These are phyloP conservation scores for Nigrospora oryzae DNA, from an alignment of 2,329 filamentous ascomycete species.

Conservation along the genomic window DNA sequence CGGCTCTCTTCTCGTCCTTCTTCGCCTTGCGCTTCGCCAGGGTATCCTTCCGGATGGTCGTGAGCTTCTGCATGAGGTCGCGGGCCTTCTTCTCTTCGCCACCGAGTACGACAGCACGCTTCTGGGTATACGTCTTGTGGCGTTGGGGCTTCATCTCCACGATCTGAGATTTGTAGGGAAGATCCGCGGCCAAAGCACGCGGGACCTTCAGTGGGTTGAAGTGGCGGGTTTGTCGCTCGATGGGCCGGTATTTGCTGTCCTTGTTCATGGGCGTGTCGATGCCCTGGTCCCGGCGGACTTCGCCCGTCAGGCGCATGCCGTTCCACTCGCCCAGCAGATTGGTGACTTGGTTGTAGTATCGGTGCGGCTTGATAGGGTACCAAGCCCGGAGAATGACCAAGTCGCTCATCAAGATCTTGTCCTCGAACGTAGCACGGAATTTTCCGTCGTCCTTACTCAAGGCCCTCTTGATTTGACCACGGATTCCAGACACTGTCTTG, in stretches of 20 bases:
- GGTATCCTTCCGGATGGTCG: constrained; percentile 85
- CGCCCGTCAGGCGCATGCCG: constrained; percentile 87
- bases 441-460: constrained; percentile 88
- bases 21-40: constrained; percentile 72
- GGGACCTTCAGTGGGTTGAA: constrained; percentile 78
- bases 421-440: constrained; percentile 95
- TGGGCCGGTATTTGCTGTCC: constrained; percentile 74
- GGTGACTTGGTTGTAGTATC: constrained; percentile 94
- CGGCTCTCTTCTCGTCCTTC: constrained; percentile 78
- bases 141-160: constrained; percentile 71
- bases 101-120: constrained; percentile 79
- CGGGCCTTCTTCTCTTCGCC: constrained; percentile 86
- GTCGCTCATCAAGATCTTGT: constrained; percentile 95
- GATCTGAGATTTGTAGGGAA: constrained; percentile 92
- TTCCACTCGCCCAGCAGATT: constrained; percentile 84
- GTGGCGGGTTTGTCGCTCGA: constrained; percentile 59
- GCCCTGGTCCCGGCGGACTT: constrained; percentile 71
- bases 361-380: constrained; percentile 91
- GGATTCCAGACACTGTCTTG: constrained; percentile 89
- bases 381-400: constrained; percentile 94
- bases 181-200: constrained; percentile 66
- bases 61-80: constrained; percentile 85
- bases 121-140: constrained; percentile 83
- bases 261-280: constrained; percentile 71
- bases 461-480: constrained; percentile 95